Percentiles rank a stretch among this genome's conserved stretches.
Conservation (phyloP, 2,329 filamentous ascomycete genomes). For the Colletotrichum navitas region DNA sequence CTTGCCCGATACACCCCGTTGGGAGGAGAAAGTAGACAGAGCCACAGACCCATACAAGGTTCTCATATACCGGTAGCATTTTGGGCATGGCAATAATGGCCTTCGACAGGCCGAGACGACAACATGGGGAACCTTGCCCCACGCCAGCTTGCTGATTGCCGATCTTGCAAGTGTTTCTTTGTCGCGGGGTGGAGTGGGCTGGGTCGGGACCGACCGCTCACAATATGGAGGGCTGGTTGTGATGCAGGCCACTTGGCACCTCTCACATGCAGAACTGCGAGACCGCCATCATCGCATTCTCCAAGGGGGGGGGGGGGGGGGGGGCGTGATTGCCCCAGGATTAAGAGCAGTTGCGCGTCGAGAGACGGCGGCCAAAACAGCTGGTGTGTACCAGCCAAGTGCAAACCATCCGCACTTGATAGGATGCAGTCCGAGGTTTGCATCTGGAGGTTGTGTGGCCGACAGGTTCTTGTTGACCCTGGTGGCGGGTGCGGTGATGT, state of each 20-base stretch:
- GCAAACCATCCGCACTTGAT: slow-evolving; percentile 14
- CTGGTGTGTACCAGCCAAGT: not conserved
- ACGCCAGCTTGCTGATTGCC: not conserved
- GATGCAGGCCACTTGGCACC: slow-evolving; percentile 34
- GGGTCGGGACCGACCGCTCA: slow-evolving; percentile 37
- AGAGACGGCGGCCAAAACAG: slow-evolving; percentile 23
- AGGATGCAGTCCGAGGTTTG: slow-evolving; percentile 12
- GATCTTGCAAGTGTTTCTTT: slow-evolving; percentile 19
- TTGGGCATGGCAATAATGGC: no score
- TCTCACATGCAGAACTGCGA: slow-evolving; percentile 10
- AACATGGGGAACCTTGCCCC: slow-evolving; percentile 1
- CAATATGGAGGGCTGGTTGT: slow-evolving; percentile 12
- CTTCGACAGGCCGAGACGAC: not conserved
- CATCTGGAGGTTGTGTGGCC: slow-evolving; percentile 25
- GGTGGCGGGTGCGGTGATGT: slow-evolving; percentile 17
- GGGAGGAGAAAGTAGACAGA: not conserved
- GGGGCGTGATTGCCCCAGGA: not conserved
- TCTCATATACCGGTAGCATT: not conserved
- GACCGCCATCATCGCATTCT: slow-evolving; percentile 1
- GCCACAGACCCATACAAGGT: not conserved
- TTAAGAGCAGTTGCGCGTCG: slow-evolving; percentile 12
- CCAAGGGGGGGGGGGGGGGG: not conserved
- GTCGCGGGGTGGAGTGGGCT: slow-evolving; percentile 16
- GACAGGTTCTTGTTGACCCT: slow-evolving; percentile 11
- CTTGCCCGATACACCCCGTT: slow-evolving; percentile 25